Evolutionary conservation across 371 early-diverging fungal species (phyloP), one percentile per base, ranked within the genome.

Genomic region (Conidiobolus coronatus): DNA sequence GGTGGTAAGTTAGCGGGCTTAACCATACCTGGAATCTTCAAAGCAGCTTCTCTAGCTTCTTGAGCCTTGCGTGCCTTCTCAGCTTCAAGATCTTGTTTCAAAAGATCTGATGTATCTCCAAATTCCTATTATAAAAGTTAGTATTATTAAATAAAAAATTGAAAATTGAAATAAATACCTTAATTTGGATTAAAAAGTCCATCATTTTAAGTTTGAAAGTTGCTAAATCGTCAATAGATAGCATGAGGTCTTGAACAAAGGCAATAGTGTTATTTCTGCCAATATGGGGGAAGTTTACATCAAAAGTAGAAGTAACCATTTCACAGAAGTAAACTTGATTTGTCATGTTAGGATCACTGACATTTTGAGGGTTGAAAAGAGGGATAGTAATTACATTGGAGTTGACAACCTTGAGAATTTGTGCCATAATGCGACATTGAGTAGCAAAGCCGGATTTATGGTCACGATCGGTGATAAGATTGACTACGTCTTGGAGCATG

Each of bases 121-220:
- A 89, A 88, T 58, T 89, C 91, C 65, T 68, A 37, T 18, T 33
- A 19, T 5, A 13, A 29, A 50, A n/a, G 8, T 29, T 7, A 2
- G 40, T 50, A 13, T 51, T 49, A 17, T 52, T 36, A 1, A 49
- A 48, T 1, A 44, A 45, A 58, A 53, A 55, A 43, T 52, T 53
- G 20, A 56, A n/a, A 34, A 23, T 14, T 14, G 11, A 54, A 43
- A 14, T 23, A 22, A 43, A 7, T 47, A 60, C 68, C 70, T 91
- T 93, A 51, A 95, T 61, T 55, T 88, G 85, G 50, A 95, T 88
- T 56, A 97, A 67, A 66, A 97, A 97, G 63, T 97, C 98, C 59
- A 93, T 83, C 48, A 97, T 70, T 51, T 86, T 84, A 47, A 72
- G 62, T 63, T 88, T 90, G 75, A 95, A 94, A 52, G 76, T 73